Evolutionary conservation across 2,329 filamentous ascomycete species (phyloP), one percentile per base, ranked within the genome.

Genomic region (Fusarium miscanthi): DNA sequence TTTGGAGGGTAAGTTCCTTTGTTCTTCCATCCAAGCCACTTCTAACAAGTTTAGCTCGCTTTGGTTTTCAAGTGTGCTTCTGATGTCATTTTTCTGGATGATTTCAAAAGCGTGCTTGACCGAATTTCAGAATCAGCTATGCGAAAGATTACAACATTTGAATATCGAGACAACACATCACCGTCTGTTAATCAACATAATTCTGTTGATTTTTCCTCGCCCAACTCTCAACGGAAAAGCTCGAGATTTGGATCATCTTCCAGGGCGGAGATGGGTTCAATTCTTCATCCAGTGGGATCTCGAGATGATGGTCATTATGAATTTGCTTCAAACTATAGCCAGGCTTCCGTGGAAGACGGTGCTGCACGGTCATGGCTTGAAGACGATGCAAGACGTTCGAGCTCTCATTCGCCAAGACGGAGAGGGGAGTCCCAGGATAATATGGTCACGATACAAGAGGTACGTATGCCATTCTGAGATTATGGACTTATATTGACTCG

Each of bases 21-120:
- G 17, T 3, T 19, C 23, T 23, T 2, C 14, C 11, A 2, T 0
- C 4, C 4, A 30, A 52, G 17, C 25, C 8, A 1, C 11, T 23
- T 23, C 57, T 71, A 8, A 71, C 21, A 5, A 4, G 7, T 1
- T 6, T 14, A 71, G 69, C 57, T 71, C 9, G 69, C 69, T 4
- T 40, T 71, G 3, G 35, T 72, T 14, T 71, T 71, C 38, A 71
- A 71, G 37, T 71, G 69, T 23, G 68, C 69, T 14, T 71, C 69
- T 14, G 69, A 71, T 41, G 69, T 71, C 7, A 71, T 71, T 19
- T 71, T 71, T 6, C 35, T 71, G 0, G 69, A 71, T 9, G 69
- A 71, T 19, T 71, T 71, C 40, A 71, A 72, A 30, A 72, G 69
- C 3, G 69, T 71, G 0, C 63, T 71, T 1, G 69, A 71, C 17